phyloP scores from a whole-genome alignment of 1,284 basidiomycete species.

The Sporisorium graminicola region DNA sequence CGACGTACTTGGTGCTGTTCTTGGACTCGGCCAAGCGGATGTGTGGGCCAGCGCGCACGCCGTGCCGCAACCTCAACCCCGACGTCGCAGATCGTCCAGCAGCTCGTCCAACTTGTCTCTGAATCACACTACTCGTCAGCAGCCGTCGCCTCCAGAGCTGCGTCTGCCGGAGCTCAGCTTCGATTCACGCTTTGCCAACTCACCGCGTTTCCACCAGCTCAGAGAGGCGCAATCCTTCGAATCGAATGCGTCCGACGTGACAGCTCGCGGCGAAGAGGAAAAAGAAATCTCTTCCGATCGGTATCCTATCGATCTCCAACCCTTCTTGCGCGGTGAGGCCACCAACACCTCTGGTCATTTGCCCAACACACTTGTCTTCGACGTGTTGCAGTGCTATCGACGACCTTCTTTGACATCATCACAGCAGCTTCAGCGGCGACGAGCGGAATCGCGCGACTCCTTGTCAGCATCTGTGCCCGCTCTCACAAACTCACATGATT shows the following conservation, averaged over 20 bases:
- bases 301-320: constrained; percentile 31
- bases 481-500: background rate
- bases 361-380: constrained; percentile 44
- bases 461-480: background rate
- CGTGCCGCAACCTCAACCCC: constrained; percentile 3
- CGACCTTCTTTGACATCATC: constrained; percentile 6
- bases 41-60: constrained; percentile 22
- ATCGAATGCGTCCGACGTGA: constrained; percentile 41
- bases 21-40: constrained; percentile 53
- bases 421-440: background rate
- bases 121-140: background rate
- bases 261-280: constrained; percentile 28
- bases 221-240: constrained; percentile 52
- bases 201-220: constrained; percentile 41
- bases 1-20: constrained; percentile 62
- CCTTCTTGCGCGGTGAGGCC: constrained; percentile 10
- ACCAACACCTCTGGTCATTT: background rate
- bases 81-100: constrained; percentile 26
- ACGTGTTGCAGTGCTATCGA: constrained; percentile 55
- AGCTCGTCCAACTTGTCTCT: constrained; percentile 20
- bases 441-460: background rate
- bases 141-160: constrained; percentile 14
- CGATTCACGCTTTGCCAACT: constrained; percentile 20
- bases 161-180: constrained; percentile 42
- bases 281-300: constrained; percentile 8